A percentile compares a stretch with the other conserved stretches of the same genome.
phyloP scores from a whole-genome alignment of 2,329 filamentous ascomycete species.

The Alternaria sp. region DNA sequence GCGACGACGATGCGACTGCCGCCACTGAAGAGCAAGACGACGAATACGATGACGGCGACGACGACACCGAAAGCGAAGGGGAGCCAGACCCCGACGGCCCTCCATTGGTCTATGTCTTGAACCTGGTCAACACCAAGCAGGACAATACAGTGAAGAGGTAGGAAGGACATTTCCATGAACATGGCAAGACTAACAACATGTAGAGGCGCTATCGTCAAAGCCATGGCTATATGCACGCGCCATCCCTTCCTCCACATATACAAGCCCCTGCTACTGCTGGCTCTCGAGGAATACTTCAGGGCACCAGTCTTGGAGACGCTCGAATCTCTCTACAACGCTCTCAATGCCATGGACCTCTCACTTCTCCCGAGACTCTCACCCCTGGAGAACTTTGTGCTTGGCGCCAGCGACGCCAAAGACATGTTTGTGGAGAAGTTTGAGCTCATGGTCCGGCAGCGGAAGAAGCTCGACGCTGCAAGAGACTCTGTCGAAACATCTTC shows the following conservation, averaged over 20 bases:
- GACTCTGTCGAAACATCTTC: slow-evolving; percentile 42
- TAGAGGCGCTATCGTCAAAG: slow-evolving; percentile 92
- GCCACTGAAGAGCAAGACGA: slow-evolving; percentile 41
- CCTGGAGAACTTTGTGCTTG: slow-evolving; percentile 83
- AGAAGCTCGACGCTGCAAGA: slow-evolving; percentile 65
- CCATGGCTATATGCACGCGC: slow-evolving; percentile 97
- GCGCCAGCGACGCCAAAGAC: slow-evolving; percentile 91
- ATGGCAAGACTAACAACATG: slow-evolving; percentile 16
- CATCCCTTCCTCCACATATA: slow-evolving; percentile 99
- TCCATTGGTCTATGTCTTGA: slow-evolving; percentile 94
- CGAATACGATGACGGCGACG: slow-evolving; percentile 55
- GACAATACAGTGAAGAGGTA: slow-evolving; percentile 84
- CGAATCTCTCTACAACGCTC: slow-evolving; percentile 84
- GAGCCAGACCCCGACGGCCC: slow-evolving; percentile 74
- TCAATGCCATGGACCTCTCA: slow-evolving; percentile 96
- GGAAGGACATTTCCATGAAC: not conserved
- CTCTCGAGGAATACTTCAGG: slow-evolving; percentile 96
- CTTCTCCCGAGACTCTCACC: slow-evolving; percentile 85
- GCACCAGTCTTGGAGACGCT: slow-evolving; percentile 87
- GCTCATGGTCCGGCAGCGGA: slow-evolving; percentile 84
- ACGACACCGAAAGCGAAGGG: slow-evolving; percentile 60
- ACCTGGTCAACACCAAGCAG: slow-evolving; percentile 97
- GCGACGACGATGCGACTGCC: slow-evolving; percentile 42
- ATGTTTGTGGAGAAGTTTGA: slow-evolving; percentile 98
- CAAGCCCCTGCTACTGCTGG: slow-evolving; percentile 91